These are phyloP conservation scores for Ogataea methylovora DNA, from an alignment of 805 yeast genomes.

Conservation along the genomic window DNA sequence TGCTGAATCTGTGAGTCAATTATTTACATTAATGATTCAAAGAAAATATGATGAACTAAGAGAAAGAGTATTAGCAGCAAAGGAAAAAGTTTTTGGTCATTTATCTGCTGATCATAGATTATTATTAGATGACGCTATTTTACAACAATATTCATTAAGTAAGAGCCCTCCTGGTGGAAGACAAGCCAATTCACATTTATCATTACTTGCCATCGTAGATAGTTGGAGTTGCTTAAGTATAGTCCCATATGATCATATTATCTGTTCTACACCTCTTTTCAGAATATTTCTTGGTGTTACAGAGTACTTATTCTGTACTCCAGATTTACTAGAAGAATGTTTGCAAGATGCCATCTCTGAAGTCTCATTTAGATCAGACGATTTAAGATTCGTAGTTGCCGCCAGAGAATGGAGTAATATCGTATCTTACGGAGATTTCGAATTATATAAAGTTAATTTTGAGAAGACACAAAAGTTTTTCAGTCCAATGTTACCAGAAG, in stretches of 20 bases:
- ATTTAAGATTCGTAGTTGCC: constrained; percentile 85
- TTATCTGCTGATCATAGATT: constrained; percentile 47
- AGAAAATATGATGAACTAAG: constrained; percentile 51
- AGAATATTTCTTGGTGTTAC: constrained; percentile 91
- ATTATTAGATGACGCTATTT: constrained; percentile 65
- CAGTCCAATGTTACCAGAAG: constrained; percentile 80
- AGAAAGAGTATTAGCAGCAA: constrained; percentile 57
- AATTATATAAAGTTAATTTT: constrained; percentile 63
- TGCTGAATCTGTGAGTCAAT: constrained; percentile 73
- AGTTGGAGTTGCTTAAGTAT: constrained; percentile 84
- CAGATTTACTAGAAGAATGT: constrained; percentile 74
- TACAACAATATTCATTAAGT: constrained; percentile 74
- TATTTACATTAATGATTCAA: constrained; percentile 77
- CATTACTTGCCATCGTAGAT: constrained; percentile 86
- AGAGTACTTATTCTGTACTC: constrained; percentile 82
- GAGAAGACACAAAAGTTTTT: constrained; percentile 80
- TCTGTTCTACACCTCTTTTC: constrained; percentile 90
- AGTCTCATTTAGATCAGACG: constrained; percentile 74
- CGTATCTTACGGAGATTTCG: constrained; percentile 68
- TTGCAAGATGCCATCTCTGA: constrained; percentile 64
- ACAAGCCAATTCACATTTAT: constrained; percentile 83
- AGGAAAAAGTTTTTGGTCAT: constrained; percentile 68
- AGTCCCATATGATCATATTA: constrained; percentile 93
- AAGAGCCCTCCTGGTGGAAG: constrained; percentile 57
- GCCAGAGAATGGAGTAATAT: constrained; percentile 85